Evolutionary conservation across 148 eudicot genomes (phyloP), one percentile per base, ranked within the genome.

Genomic region (Camellia japonica): DNA sequence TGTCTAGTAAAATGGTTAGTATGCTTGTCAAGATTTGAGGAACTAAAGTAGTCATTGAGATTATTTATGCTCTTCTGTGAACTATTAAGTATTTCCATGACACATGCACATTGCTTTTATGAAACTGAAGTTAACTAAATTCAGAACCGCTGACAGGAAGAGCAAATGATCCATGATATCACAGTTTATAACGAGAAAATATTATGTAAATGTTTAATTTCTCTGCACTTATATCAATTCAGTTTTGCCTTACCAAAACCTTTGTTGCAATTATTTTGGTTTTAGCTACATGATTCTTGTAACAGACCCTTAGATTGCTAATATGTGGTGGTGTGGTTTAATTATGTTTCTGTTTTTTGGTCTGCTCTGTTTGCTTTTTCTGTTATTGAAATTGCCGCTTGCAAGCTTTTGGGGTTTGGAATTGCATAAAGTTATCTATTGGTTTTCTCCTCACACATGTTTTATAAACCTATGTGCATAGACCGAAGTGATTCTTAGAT

Each of bases 1-100:
- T 12, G 20, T 30, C 63, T 47, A 30, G 12, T 38, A 56, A 71
- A 20, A 19, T 7, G 58, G 74, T 70, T 47, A 46, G 74, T 55
- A 73, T 54, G 23, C 59, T 12, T 73, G 61, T 19, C 52, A 71
- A 71, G 14, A 10, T 54, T 23, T 73, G 46, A 73, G 55, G 75
- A 41, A 71, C 59, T 71, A 19, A 52, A 72, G 41, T 16, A 52
- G n/a, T 23, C 41, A 30, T 30, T 30, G 0, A 23, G 15, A 54
- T 14, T 20, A n/a, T 71, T 52, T 52, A 52, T 51, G 56, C 43
- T 52, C 75, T 72, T 72, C 43, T 1, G 42, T 72, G n/a, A 14
- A 68, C 72, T 14, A 71, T 15, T 9, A 71, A 47, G 51, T 71
- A 7, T 71, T 23, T 23, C 11, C 14, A 71, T 51, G 60, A 52